Conservation (phyloP, 1,139 yeast genomes). For the Citeromyces hawaiiensis region DNA sequence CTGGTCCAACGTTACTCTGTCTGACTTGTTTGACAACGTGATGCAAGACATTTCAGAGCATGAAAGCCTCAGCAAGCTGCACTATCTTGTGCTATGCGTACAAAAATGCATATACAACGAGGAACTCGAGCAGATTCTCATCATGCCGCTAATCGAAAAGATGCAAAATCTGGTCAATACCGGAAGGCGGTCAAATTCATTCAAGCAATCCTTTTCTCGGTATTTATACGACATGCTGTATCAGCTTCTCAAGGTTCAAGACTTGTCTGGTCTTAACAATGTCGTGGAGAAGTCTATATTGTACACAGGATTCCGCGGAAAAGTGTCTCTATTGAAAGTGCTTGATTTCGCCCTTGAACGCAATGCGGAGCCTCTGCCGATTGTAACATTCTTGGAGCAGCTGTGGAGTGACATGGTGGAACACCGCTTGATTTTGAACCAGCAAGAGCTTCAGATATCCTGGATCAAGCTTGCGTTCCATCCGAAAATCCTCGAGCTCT, state of each 20-base stretch:
- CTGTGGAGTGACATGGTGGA: conserved; percentile 51
- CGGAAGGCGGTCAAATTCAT: not conserved
- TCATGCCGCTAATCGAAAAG: not conserved
- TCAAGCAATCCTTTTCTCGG: not conserved
- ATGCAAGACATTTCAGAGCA: conserved; percentile 4
- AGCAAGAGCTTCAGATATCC: conserved; percentile 44
- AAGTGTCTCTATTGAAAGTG: not conserved
- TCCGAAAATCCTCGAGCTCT: conserved; percentile 15
- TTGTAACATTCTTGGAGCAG: conserved; percentile 12
- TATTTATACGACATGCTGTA: not conserved
- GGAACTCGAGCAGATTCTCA: conserved; percentile 5
- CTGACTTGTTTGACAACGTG: conserved; percentile 5
- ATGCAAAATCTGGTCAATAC: not conserved
- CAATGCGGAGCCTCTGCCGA: conserved; percentile 8
- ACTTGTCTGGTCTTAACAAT: not conserved
- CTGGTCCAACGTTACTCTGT: conserved; percentile 3
- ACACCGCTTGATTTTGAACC: conserved; percentile 53
- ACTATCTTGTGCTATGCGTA: conserved; percentile 11
- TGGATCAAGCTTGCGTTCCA: conserved; percentile 35
- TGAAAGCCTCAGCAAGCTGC: not conserved
- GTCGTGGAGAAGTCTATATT: not conserved
- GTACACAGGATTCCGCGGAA: not conserved
- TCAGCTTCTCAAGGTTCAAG: not conserved
- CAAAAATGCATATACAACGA: conserved; percentile 12
- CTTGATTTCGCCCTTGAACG: conserved; percentile 7